Evolutionary conservation across 352 stramenopile species (phyloP).

Genomic region (Phytophthora niederhauseri): DNA sequence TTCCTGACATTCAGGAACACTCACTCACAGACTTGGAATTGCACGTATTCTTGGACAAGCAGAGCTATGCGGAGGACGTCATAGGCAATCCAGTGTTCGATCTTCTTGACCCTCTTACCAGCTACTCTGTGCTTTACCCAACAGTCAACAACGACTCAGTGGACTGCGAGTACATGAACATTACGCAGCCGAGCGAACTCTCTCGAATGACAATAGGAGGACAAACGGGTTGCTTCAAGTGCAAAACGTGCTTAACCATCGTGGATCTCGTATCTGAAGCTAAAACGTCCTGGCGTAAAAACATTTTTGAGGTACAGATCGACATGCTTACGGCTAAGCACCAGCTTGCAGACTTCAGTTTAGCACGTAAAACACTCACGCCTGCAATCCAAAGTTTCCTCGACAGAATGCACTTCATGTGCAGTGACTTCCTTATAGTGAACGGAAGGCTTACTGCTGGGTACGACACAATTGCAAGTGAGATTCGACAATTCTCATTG

Average conservation of each 20-base stretch:
- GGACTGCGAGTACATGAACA: slow-evolving; percentile 54
- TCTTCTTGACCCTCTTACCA: slow-evolving; percentile 40
- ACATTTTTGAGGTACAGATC: slow-evolving; percentile 59
- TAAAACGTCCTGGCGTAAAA: slow-evolving; percentile 45
- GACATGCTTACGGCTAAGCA: slow-evolving; percentile 53
- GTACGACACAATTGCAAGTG: slow-evolving; percentile 36
- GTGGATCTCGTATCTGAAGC: slow-evolving; percentile 37
- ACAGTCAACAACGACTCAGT: slow-evolving; percentile 37
- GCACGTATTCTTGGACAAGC: slow-evolving; percentile 56
- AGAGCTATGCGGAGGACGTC: slow-evolving; percentile 41
- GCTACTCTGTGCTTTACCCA: slow-evolving; percentile 55
- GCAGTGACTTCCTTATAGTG: slow-evolving; percentile 14
- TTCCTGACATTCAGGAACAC: slow-evolving; percentile 38
- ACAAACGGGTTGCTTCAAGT: slow-evolving; percentile 65
- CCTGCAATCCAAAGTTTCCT: slow-evolving; percentile 40
- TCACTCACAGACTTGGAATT: slow-evolving; percentile 27
- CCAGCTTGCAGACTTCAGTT: slow-evolving; percentile 50
- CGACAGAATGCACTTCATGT: slow-evolving; percentile 40
- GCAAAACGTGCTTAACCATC: slow-evolving; percentile 57
- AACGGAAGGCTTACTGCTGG: slow-evolving; percentile 16
- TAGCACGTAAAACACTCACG: slow-evolving; percentile 22
- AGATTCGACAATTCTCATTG: slow-evolving; percentile 37
- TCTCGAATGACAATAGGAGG: slow-evolving; percentile 65
- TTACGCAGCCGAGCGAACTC: slow-evolving; percentile 42
- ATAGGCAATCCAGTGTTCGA: slow-evolving; percentile 50